Evolutionary conservation across 179 eudicot species (phyloP), one percentile per base, ranked within the genome.

Genomic region (Gypsophila paniculata): DNA sequence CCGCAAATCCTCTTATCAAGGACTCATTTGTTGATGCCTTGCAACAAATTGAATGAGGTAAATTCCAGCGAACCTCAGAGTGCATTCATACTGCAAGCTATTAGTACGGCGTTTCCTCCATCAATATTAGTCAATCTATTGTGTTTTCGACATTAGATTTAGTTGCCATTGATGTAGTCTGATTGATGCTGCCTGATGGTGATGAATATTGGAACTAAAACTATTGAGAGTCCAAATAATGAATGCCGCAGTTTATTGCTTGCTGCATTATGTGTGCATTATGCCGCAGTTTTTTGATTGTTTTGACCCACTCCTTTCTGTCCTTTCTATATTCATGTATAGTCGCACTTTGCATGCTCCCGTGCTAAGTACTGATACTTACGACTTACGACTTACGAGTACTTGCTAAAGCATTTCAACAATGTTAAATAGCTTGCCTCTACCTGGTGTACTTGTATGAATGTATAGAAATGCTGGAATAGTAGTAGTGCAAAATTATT

Each of bases 1-100:
- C 97, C 54, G 85, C 99, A 49, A 94, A 94, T 74, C 75, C 89
- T 25, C 79, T 70, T 46, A 69, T 93, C 61, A 89, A 89, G 81
- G 83, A 80, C 71, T 79, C 85, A 29, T 89, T 91, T 73, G 51
- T 88, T 5, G 85, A 84, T 74, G 96, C 87, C 65, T 71, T 88
- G 39, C 78, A 71, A 63, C 83, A 83, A 76, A 82, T 80, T 36
- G 85, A 81, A 68, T 89, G 78, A 82, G 71, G 59, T 59, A 34
- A 58, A 53, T 60, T 38, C 38, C 52, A 58, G 55, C 70, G 36
- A 51, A 19, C 23, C 26, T 49, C 36, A 34, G 68, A 63, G 59
- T 39, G 39, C 49, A 68, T 62, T 54, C 67, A n/a, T 78, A 61
- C 57, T 66, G n/a, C 70, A 69, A 25, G 51, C 72, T 74, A 62